Percentiles rank a stretch among this genome's conserved stretches.
Conservation (phyloP, 306 rosid species). For the Crataegus laevigata region DNA sequence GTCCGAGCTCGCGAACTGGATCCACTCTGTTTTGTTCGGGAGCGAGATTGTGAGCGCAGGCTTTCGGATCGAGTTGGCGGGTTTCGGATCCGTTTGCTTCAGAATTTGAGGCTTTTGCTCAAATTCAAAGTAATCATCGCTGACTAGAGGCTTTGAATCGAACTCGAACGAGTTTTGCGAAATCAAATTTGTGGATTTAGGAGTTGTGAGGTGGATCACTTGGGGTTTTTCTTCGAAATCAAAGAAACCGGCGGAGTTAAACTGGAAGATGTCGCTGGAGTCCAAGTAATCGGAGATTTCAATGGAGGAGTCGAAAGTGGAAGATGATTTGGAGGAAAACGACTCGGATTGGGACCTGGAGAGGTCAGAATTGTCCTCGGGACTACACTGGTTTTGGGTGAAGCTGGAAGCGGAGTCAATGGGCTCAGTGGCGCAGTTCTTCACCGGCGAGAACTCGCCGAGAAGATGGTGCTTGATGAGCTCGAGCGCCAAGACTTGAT, state of each 20-base stretch:
- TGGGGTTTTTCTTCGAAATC: constrained; percentile 39
- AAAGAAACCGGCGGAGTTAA: constrained; percentile 6
- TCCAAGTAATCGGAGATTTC: constrained; percentile 20
- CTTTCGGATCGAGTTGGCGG: constrained; percentile 18
- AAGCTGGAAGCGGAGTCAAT: background rate
- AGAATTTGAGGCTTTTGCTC: constrained; percentile 2
- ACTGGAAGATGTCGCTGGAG: constrained; percentile 11
- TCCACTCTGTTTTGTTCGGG: constrained; percentile 63
- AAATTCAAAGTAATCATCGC: background rate
- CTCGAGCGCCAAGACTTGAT: constrained; percentile 30
- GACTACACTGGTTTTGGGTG: background rate
- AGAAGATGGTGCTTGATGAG: constrained; percentile 58
- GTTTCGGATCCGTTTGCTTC: constrained; percentile 3
- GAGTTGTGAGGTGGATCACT: constrained; percentile 33
- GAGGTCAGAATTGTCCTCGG: background rate
- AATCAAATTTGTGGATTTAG: constrained; percentile 1
- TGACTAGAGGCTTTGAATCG: constrained; percentile 7
- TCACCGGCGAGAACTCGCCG: constrained; percentile 60
- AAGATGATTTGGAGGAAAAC: constrained; percentile 19
- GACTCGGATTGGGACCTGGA: constrained; percentile 23
- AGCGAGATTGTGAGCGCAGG: constrained; percentile 51
- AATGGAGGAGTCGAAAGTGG: constrained; percentile 24
- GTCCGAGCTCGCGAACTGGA: constrained; percentile 32
- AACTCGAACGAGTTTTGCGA: constrained; percentile 5
- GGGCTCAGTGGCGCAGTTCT: background rate